Evolutionary conservation across 2,329 filamentous ascomycete species (phyloP), one percentile per base, ranked within the genome.

Genomic region (Nigrospora sphaerica): DNA sequence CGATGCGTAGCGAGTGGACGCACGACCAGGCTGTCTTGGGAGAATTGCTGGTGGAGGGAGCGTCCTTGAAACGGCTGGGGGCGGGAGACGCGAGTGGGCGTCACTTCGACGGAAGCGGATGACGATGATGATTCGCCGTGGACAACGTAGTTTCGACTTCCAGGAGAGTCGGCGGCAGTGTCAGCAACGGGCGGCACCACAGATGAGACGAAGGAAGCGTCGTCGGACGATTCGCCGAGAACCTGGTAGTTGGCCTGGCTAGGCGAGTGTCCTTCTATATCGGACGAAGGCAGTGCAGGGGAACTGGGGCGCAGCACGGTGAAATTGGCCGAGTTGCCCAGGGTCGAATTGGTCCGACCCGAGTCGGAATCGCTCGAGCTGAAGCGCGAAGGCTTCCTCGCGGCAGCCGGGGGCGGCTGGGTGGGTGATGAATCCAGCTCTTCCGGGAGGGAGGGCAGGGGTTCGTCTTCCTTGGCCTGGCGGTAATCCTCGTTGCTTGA

Each of bases 1-100:
- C 67, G 71, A 45, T 62, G 62, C 10, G 76, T 71, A 39, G 70
- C 68, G 16, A 84, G 62, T 0, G 80, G 79, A 10, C 76, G 68
- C 13, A 83, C 76, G 12, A 78, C 56, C 31, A 84, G 65, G 51
- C 79, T 83, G 55, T 83, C 80, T 51, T 78, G 78, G 0, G 81
- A 83, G 57, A 77, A 83, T 46, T 72, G 70, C 17, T 65, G 63
- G 6, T 66, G 67, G 2, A 64, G 62, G 7, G 61, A 56, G 18
- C 62, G 65, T 39, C 68, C 61, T 46, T 60, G 58, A 23, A 70
- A 68, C 31, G 46, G 64, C 56, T 57, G 52, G 23, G 52, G 56
- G 19, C 49, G 52, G 14, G 57, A 52, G 17, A 51, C 50, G 32
- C 55, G 58, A 19, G 53, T 44, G 41, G 52, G 51, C 34, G 68